Percentiles rank a stretch among this genome's conserved stretches.
phyloP scores from a whole-genome alignment of 768 basidiomycete species.

The Porphyrellus cyaneotinctus region DNA sequence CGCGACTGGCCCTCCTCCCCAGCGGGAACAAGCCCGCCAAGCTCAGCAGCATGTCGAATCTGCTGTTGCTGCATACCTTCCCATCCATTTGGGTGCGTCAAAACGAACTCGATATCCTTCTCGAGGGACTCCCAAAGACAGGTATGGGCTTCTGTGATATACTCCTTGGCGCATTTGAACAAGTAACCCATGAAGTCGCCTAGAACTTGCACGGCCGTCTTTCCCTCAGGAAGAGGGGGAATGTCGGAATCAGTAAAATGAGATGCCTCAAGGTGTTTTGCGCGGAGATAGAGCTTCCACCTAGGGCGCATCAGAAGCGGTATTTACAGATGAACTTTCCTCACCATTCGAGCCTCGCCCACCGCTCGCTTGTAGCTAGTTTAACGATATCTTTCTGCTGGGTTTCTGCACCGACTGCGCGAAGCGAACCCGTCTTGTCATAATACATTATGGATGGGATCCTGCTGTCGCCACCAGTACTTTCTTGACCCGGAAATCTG shows the following conservation, averaged over 20 bases:
- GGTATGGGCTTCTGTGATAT: conserved; percentile 42
- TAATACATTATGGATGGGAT: conserved; percentile 45
- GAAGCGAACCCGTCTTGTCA: conserved; percentile 33
- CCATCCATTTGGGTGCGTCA: conserved; percentile 64
- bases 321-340: neutral
- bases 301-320: conserved; percentile 6
- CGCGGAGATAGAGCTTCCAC: conserved; percentile 36
- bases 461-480: conserved; percentile 35
- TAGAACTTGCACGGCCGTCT: conserved; percentile 18
- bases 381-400: conserved; percentile 31
- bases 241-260: conserved; percentile 21
- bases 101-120: conserved; percentile 43
- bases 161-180: conserved; percentile 37
- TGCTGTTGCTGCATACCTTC: conserved; percentile 52
- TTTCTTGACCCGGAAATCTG: conserved; percentile 36
- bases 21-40: conserved; percentile 46
- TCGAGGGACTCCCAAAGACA: conserved; percentile 43
- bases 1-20: conserved; percentile 35
- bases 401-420: conserved; percentile 42
- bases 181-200: conserved; percentile 44
- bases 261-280: conserved; percentile 24
- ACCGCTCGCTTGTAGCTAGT: conserved; percentile 34
- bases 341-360: conserved; percentile 42
- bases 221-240: conserved; percentile 10
- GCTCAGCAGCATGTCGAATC: conserved; percentile 48